Evolutionary conservation across 345 rosid genomes (phyloP).

Genomic region (Barbarea vulgaris): DNA sequence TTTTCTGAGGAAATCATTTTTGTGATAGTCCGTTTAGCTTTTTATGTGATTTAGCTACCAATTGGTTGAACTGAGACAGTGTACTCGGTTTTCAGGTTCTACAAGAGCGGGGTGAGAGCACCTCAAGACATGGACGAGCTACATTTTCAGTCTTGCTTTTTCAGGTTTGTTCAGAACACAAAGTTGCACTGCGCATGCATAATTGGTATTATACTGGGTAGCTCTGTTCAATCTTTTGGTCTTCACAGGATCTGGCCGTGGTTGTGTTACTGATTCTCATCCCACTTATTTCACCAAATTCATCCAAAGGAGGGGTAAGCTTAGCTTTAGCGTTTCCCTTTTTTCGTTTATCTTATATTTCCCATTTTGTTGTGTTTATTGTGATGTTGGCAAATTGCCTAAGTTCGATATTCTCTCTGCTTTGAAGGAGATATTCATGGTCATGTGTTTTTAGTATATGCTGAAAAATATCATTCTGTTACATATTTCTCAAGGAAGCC

Average conservation of each 20-base stretch:
- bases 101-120: conserved; percentile 99
- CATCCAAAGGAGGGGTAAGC: conserved; percentile 99
- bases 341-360: background rate
- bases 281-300: conserved; percentile 97
- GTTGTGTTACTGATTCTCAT: conserved; percentile 95
- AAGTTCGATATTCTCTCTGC: conserved; percentile 6
- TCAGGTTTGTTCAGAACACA: conserved; percentile 62
- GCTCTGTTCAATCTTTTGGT: conserved; percentile 31
- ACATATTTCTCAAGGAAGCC: background rate
- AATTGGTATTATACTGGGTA: conserved; percentile 7
- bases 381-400: conserved; percentile 1
- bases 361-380: background rate
- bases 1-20: background rate
- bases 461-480: background rate
- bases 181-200: conserved; percentile 7
- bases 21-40: background rate
- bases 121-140: conserved; percentile 99
- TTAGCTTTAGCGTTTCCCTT: conserved; percentile 16
- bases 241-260: conserved; percentile 93
- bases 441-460: conserved; percentile 1
- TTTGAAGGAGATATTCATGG: background rate
- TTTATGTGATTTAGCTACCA: conserved; percentile 21
- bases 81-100: conserved; percentile 65
- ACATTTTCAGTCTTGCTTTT: conserved; percentile 97
- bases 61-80: conserved; percentile 6